Base-by-base conservation (phyloP, 495 filamentous ascomycete species). In the Penicillium manginii region DNA sequence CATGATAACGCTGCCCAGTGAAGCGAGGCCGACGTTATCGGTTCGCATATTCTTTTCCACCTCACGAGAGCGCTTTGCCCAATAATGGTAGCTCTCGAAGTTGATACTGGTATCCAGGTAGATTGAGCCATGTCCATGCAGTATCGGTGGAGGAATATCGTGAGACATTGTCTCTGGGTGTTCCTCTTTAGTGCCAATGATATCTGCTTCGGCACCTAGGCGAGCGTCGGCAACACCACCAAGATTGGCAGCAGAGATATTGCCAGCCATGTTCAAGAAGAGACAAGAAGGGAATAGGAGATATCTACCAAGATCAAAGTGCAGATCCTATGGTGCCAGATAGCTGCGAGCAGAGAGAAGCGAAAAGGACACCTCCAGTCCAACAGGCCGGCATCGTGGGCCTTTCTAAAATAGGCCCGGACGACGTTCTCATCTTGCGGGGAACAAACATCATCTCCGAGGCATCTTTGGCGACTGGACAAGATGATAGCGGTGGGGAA, bases 11-110 rank as follows among this genome's bases (percentile, higher is more conserved):
- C 46, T 61, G 3, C 51, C 52, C 21, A 55, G 12, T 23, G 11
- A 7, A 2, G 58, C 43, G 12, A 59, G 26, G 5, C 59, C 58
- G 7, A 12, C 52, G 40, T 54, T 52, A 45, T 55, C 59, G 17
- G 63, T 61, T 3, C 51, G 54, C 15, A 65, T 62, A 42, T 12
- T 21, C 49, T 62, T 62, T 47, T 71, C 68, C 17, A 57, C 55
- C 32, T 60, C 63, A 19, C 68, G 68, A 1, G 68, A 65, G 17
- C 61, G 63, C 17, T 58, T 57, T 32, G 73, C 73, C 63, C 73
- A 76, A 59, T 68, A 67, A 47, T 52, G 42, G 48, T 73, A 74
- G 50, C 73, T 68, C 56, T 76, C 71, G 47, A 76, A 68, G 15
- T 66, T 61, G 53, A 74, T 62, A 39, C 48, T 65, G 19, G 57